Base-by-base conservation (phyloP, 345 rosid species). In the Fremontodendron californicum region DNA sequence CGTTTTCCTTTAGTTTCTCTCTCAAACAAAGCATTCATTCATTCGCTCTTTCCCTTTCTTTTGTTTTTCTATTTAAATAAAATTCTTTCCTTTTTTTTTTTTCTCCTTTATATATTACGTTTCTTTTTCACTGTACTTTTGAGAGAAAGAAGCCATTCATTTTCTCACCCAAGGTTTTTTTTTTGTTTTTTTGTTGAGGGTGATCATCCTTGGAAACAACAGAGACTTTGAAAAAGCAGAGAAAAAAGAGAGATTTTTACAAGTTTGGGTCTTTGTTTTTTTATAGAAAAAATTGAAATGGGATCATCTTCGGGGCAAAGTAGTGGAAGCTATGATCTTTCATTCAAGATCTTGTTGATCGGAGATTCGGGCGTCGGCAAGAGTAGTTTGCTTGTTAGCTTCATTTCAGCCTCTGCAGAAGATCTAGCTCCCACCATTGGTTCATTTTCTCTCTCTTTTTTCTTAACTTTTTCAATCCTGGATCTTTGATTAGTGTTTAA, bases 351-450 rank as follows among this genome's bases (percentile, higher is more conserved):
- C 92, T 79, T 95, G 90, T 88, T 95, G 89, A 92, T 95, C 76
- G 99, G 99, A 19, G 99, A 93, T 82, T 93, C 99, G 11, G 93
- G 91, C 64, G 99, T 95, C 75, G 99, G 99, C 76, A 95, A 95
- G 85, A 95, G 99, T 82, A 90, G 98, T 73, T 92, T 95, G 75
- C 98, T 93, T 86, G 93, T 95, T 60, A 93, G 96, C 85, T 95
- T 95, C 93, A 95, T 95, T 83, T 92, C 98, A 57, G 76, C 74
- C 73, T 81, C 97, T 33, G 84, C 80, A 6, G 94, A 89, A 76
- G 94, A 89, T 92, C 92, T 89, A 80, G 80, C 96, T 74, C 98
- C 98, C 62, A 95, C 99, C 65, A 92, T 95, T 72, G 99, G 99
- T 95, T 42, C 33, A 35, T 33, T 75, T 62, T 21, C 13, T 11